Evolutionary conservation across 371 early-diverging fungal species (phyloP), one percentile per base, ranked within the genome.

Genomic region (Mucor mucedo): DNA sequence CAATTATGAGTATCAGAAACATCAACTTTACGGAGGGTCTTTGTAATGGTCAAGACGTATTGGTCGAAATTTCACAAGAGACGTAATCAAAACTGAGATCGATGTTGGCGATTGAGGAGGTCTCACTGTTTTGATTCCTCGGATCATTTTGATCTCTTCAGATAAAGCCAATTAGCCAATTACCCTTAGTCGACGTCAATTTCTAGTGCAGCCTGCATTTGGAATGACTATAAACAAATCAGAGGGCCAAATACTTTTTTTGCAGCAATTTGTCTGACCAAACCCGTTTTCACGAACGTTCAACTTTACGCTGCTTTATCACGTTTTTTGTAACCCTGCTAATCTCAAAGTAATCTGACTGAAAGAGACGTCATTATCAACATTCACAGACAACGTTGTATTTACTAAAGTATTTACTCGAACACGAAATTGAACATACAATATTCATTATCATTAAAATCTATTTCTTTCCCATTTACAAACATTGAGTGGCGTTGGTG

Each of bases 191-290:
- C 38, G 48, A 0, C 2, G 7, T 13, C 62, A 62, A 50, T 76
- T 76, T 11, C 71, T 66, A 3, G 41, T 77, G 21, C 40, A 55
- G 21, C 66, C 63, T 10, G 69, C 73, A 0, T 73, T 71, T 63
- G 57, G 63, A 0, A 66, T 77, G 68, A 71, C 66, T 4, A 69
- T 77, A n/a, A 71, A 77, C 53, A 77, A 73, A 56, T 28, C 73
- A 3, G 73, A 73, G 66, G 73, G 73, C 4, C 68, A 77, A 48
- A 69, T 65, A 4, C 60, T 69, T 9, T 50, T n/a, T 44, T 6
- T 2, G 66, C 65, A 11, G 73, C 69, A 10, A 11, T 77, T 3
- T 73, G 69, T 60, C 55, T 74, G 2, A 60, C 63, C 10, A 29
- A 16, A 9, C 42, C 50, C 44, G 60, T 62, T 9, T 62, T 62